phyloP scores from a whole-genome alignment of 2,329 filamentous ascomycete genomes.

The Sclerotinia minor region DNA sequence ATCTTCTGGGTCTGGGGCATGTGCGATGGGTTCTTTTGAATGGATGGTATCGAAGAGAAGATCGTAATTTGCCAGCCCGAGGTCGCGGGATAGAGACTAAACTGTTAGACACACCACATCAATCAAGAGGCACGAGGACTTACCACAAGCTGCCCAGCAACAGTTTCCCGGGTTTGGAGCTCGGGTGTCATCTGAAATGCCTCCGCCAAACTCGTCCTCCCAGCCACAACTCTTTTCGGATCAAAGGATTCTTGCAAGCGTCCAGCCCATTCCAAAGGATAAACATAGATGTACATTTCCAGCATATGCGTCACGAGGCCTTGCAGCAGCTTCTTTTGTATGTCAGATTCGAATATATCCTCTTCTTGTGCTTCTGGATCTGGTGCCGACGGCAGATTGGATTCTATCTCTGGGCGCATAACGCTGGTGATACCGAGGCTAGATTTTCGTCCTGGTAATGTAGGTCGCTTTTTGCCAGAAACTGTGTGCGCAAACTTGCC shows the following conservation, averaged over 20 bases:
- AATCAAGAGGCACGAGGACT: slow-evolving; percentile 39
- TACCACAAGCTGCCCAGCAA: slow-evolving; percentile 72
- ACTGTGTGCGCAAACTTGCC: too few species aligned
- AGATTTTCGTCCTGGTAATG: too few species aligned
- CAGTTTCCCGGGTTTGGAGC: slow-evolving; percentile 61
- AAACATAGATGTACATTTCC: slow-evolving; percentile 68
- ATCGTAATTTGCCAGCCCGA: slow-evolving; percentile 52
- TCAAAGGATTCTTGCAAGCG: slow-evolving; percentile 68
- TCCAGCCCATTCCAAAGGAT: slow-evolving; percentile 61
- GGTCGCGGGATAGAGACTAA: slow-evolving; percentile 53
- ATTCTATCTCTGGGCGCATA: too few species aligned
- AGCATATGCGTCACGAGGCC: slow-evolving; percentile 77
- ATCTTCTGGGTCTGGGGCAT: slow-evolving; percentile 47
- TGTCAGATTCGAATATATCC: slow-evolving; percentile 56
- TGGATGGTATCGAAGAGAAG: slow-evolving; percentile 50
- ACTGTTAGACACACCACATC: slow-evolving; percentile 19
- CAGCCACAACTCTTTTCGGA: slow-evolving; percentile 63
- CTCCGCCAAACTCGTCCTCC: slow-evolving; percentile 60
- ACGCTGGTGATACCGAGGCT: too few species aligned
- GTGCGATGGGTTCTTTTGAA: slow-evolving; percentile 43
- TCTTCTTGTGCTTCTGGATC: too few species aligned
- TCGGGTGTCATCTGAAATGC: slow-evolving; percentile 64
- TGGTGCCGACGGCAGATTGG: too few species aligned
- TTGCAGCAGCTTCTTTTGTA: slow-evolving; percentile 67
- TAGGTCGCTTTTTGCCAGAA: too few species aligned